Conservation (phyloP, 768 basidiomycete genomes). For the Collybia sp. region DNA sequence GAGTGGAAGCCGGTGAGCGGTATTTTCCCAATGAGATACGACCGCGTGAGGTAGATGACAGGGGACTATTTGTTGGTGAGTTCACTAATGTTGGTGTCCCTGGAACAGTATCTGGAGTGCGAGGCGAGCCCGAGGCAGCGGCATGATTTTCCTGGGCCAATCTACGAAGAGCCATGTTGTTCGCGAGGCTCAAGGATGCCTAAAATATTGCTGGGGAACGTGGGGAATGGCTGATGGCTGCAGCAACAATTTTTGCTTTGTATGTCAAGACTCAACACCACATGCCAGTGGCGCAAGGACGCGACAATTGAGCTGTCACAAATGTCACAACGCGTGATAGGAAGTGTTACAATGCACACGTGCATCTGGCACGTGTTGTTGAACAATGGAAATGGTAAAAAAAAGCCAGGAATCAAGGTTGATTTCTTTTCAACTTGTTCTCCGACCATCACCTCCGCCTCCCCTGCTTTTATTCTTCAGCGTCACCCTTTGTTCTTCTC, state of each 20-base stretch:
- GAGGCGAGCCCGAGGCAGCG: slow-evolving; percentile 31
- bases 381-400: slow-evolving; percentile 41
- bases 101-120: slow-evolving; percentile 16
- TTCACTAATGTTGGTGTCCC: slow-evolving; percentile 16
- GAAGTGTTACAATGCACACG: slow-evolving; percentile 17
- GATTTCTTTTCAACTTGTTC: slow-evolving; percentile 22
- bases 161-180: slow-evolving; percentile 52
- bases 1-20: slow-evolving; percentile 59
- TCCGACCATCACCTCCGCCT: slow-evolving; percentile 7
- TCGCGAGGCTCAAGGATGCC: not conserved
- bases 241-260: not conserved
- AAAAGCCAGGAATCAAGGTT: slow-evolving; percentile 13
- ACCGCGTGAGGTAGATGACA: slow-evolving; percentile 39
- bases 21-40: slow-evolving; percentile 47
- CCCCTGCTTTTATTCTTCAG: slow-evolving; percentile 8
- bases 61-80: slow-evolving; percentile 22
- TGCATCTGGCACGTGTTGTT: slow-evolving; percentile 37
- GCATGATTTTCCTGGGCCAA: slow-evolving; percentile 50
- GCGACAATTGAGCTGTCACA: slow-evolving; percentile 3
- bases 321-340: slow-evolving; percentile 22
- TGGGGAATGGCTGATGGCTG: too few species aligned
- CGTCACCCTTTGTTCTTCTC: slow-evolving; percentile 18
- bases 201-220: too few species aligned
- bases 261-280: not conserved
- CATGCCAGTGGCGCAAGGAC: slow-evolving; percentile 2